Evolutionary conservation across 345 rosid species (phyloP), one percentile per base, ranked within the genome.

Genomic region (Durio zibethinus): DNA sequence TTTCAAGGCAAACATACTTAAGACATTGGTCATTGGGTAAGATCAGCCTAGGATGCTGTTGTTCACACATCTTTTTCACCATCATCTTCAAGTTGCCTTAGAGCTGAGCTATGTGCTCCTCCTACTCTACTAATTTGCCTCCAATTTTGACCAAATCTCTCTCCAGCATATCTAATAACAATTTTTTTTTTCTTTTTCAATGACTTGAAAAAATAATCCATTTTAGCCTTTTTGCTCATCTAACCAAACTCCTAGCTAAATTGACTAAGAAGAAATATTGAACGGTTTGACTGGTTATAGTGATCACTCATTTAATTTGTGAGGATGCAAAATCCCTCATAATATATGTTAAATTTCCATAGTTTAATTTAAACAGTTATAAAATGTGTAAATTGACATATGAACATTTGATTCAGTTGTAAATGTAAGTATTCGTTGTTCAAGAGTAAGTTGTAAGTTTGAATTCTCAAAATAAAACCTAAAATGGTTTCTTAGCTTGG

Each of bases 71-170:
- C 57, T 48, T 42, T 11, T 67, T 67, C 72, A 9, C 45, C 0
- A 35, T 35, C 7, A 33, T 18, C 2, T 31, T 62, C 21, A 64
- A 1, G 43, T 60, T 5, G 0, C 5, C 21, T 7, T 7, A 4
- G 53, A 5, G 15, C 36, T 33, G 36, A 33, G 36, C 36, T 33
- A n/a, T n/a, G n/a, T n/a, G n/a, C 4, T 33, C 36, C 36, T 33
- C 36, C 36, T 33, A 14, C 7, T 3, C 20, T 48, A 3, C 3
- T 48, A 16, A 0, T 29, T 29, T 12, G 66, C 66, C 42, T 31
- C 38, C 66, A 31, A 62, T 65, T 64, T 38, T 65, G 71, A 65
- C 71, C 27, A 38, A 65, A n/a, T 65, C 47, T 38, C 29, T 38
- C 7, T 38, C 71, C 4, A 29, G 9, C 38, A 21, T 7, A 9